Evolutionary conservation across 2,329 filamentous ascomycete genomes (phyloP), one percentile per base, ranked within the genome.

Genomic region (Parascedosporium putredinis): DNA sequence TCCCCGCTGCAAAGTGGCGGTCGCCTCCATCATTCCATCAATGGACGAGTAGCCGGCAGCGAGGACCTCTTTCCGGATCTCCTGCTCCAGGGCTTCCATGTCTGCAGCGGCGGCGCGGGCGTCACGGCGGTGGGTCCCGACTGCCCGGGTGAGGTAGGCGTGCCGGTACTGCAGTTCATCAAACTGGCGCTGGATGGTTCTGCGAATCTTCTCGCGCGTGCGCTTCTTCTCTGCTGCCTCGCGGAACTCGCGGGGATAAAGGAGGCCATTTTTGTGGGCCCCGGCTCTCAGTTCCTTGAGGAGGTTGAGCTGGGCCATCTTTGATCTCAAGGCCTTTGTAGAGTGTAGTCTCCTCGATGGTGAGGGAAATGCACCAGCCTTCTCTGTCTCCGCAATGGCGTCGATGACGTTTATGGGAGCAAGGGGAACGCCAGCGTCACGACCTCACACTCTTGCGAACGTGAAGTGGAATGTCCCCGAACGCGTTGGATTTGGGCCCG

Each of bases 151-250:
- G 36, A 27, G 24, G 29, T 38, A 22, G 33, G 12, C 23, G 16
- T 25, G 36, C 36, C 36, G 34, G 36, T 49, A 22, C 24, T 49
- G 20, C 23, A 49, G 47, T 36, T 29, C 47, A 9, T 36, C 23
- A 4, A 49, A 31, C 24, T 31, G 29, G 24, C 22, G 24, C 4
- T 16, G 23, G n/a, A 42, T 16, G 34, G 33, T 49, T 7, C 47
- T 34, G 16, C 47, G 36, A 25, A 49, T 49, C 36, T 49, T 43
- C 18, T 29, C 47, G 8, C 47, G 47, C 24, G 18, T 27, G 12
- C 22, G 16, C n/a, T 27, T 31, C 31, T 16, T n/a, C 10, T 49
- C 10, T 49, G 36, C 8, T 31, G 12, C 7, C 23, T 25, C 14
- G 34, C 47, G 10, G 14, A n/a, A 10, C 18, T 31, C 34, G 33